Conservation (phyloP, 176 grass and related monocot genomes). For the Carex kokanica region DNA sequence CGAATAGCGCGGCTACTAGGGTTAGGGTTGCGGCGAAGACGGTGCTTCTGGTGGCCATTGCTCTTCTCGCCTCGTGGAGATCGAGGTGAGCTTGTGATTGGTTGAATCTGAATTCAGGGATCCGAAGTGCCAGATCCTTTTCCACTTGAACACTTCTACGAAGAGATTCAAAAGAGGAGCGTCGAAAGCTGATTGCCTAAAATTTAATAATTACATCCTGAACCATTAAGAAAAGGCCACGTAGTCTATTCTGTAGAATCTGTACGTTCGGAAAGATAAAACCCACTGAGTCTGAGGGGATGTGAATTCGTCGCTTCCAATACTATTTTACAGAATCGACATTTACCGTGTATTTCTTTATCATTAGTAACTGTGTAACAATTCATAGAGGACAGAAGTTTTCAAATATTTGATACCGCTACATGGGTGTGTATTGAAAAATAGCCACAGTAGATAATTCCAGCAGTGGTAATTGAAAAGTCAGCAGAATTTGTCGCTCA, state of each 20-base stretch:
- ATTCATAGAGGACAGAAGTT: not conserved
- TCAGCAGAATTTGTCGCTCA: not conserved
- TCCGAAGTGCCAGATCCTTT: not conserved
- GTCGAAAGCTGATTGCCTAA: not conserved
- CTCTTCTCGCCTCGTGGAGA: constrained; percentile 26
- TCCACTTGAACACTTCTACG: not conserved
- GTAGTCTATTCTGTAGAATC: not conserved
- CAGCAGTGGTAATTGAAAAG: not conserved
- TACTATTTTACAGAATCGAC: too few relatives aligned
- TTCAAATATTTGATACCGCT: not conserved
- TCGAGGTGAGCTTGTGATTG: constrained; percentile 10
- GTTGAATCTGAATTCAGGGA: constrained; percentile 7
- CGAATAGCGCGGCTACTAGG: not conserved
- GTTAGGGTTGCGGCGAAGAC: constrained; percentile 16
- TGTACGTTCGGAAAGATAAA: not conserved
- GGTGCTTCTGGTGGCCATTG: constrained; percentile 22
- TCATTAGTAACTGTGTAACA: not conserved
- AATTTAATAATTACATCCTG: not conserved
- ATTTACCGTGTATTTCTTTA: not conserved
- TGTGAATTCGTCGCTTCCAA: too few relatives aligned
- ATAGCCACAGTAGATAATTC: not conserved
- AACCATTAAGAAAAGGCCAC: not conserved
- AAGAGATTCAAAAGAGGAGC: not conserved
- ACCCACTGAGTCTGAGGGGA: not conserved
- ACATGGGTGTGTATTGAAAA: too few relatives aligned